Evolutionary conservation across 1,139 yeast genomes (phyloP).

Genomic region (Yamadazyma conglobata): DNA sequence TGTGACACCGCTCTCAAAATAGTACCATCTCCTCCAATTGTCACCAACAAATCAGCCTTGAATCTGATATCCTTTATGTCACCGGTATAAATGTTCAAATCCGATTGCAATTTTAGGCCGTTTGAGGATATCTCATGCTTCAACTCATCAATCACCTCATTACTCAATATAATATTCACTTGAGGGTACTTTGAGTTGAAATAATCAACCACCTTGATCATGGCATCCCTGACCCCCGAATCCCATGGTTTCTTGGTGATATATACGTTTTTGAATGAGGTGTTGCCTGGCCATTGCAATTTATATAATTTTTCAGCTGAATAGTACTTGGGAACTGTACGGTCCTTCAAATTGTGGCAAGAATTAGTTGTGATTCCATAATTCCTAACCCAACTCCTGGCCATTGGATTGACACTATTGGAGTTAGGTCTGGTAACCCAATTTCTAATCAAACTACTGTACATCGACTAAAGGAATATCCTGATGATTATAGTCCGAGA

Average conservation of each 20-base stretch:
- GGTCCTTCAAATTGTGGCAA: slow-evolving; percentile 14
- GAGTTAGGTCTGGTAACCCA: too few species aligned
- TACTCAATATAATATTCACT: slow-evolving; percentile 72
- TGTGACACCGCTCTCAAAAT: slow-evolving; percentile 67
- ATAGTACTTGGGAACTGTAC: slow-evolving; percentile 22
- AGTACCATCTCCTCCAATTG: slow-evolving; percentile 96
- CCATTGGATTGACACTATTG: not conserved
- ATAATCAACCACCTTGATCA: slow-evolving; percentile 57
- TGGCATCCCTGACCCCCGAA: slow-evolving; percentile 58
- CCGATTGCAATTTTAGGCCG: slow-evolving; percentile 5
- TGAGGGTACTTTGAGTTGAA: slow-evolving; percentile 59
- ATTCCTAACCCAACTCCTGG: not conserved
- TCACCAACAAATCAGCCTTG: slow-evolving; percentile 69
- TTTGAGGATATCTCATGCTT: slow-evolving; percentile 30
- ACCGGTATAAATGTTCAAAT: slow-evolving; percentile 49
- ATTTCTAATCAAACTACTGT: too few species aligned
- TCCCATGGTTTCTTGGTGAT: slow-evolving; percentile 87
- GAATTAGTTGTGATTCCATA: slow-evolving; percentile 4
- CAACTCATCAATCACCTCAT: slow-evolving; percentile 73
- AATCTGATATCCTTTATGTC: slow-evolving; percentile 49
- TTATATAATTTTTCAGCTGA: slow-evolving; percentile 48
- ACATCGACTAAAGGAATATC: too few species aligned
- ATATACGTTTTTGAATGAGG: slow-evolving; percentile 64
- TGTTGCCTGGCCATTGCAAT: slow-evolving; percentile 34
- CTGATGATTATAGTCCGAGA: too few species aligned